A percentile compares a stretch with the other conserved stretches of the same genome.
Evolutionary conservation across 345 rosid genomes (phyloP).

Genomic region (Murraya paniculata): DNA sequence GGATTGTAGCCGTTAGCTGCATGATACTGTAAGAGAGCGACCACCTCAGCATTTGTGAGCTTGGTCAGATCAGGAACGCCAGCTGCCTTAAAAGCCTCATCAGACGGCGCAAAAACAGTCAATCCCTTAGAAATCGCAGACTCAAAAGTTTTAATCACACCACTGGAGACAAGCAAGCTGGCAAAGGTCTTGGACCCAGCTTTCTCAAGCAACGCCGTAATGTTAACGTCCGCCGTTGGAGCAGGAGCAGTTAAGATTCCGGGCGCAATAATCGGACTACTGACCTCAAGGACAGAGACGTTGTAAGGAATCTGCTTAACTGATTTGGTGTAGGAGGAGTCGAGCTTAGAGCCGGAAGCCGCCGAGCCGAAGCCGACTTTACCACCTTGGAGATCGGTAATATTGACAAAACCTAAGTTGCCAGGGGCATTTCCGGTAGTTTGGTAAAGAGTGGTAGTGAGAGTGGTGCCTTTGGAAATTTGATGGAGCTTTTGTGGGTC

Average conservation of each 20-base stretch:
- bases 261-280: conserved; percentile 64
- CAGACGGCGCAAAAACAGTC: conserved; percentile 82
- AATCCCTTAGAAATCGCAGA: conserved; percentile 63
- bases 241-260: conserved; percentile 63
- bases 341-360: conserved; percentile 79
- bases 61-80: conserved; percentile 76
- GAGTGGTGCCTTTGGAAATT: conserved; percentile 67
- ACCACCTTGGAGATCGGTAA: conserved; percentile 80
- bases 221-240: conserved; percentile 55
- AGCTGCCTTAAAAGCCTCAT: conserved; percentile 77
- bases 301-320: conserved; percentile 83
- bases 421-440: conserved; percentile 94
- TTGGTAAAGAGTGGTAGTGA: conserved; percentile 86
- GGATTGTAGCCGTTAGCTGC: conserved; percentile 66
- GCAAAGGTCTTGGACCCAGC: conserved; percentile 91
- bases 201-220: conserved; percentile 75
- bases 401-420: conserved; percentile 75
- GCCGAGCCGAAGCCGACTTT: conserved; percentile 86
- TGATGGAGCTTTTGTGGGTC: conserved; percentile 77
- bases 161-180: conserved; percentile 49
- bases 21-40: conserved; percentile 76
- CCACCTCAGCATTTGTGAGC: conserved; percentile 64
- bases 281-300: conserved; percentile 69
- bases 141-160: conserved; percentile 72
- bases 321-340: conserved; percentile 63